Evolutionary conservation across 257 asterid genomes (phyloP), one percentile per base, ranked within the genome.

Genomic region (Ocimum tenuiflorum): DNA sequence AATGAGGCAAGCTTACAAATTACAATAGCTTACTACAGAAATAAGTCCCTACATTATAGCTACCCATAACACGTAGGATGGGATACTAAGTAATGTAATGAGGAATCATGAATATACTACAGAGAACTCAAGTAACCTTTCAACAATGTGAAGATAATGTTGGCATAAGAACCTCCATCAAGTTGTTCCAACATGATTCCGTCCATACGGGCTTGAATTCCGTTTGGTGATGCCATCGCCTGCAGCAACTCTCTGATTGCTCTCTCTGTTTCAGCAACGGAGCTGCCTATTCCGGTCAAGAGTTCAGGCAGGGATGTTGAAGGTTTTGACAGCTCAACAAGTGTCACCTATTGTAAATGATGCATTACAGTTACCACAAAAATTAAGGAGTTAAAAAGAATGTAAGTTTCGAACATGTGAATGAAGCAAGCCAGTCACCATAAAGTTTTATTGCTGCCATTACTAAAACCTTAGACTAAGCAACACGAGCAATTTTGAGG

Each of bases 121-220:
- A 84, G 72, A 52, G 90, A 81, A 33, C 87, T 75, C 52, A 88
- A 71, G 74, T 39, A 81, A 66, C 80, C 85, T 71, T 71, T 88
- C 43, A 91, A 59, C 70, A 80, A 36, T 62, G 74, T 73, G 36
- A 88, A 54, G 53, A 86, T 62, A 23, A 74, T 69, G 50, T 57
- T 77, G 75, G 78, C 77, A 46, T 68, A 70, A 54, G 89, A 77
- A 20, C 74, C 75, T 75, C 89, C 88, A 29, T 81, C 89, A 18
- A 80, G 75, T 65, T 76, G 80, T 76, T 88, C 83, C 71, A 88
- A 71, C 80, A 84, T 75, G 65, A 81, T 81, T 6, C 96, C 87
- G 5, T 91, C 96, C 94, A 91, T 79, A 36, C 94, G 96, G 36
- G 96, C 95, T 74, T 88, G 95, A 79, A 88, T 60, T 65, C 91